Percentiles rank a stretch among this genome's conserved stretches.
Conservation (phyloP, 106 monocot species). For the Allium fistulosum region DNA sequence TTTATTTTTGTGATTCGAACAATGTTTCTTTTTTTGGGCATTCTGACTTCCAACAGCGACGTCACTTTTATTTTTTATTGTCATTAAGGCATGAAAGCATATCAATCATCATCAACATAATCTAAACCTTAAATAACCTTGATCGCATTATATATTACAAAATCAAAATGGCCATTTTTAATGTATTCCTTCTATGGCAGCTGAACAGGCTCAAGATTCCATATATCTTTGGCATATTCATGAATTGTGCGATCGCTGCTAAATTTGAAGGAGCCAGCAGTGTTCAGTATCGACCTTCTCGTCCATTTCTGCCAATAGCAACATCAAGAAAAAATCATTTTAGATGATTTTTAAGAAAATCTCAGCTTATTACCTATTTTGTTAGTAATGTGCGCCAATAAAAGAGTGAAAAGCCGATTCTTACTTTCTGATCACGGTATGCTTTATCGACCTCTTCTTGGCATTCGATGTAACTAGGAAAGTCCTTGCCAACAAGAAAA, state of each 20-base stretch:
- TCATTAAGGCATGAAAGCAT: no score
- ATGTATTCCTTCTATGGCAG: constrained; percentile 6
- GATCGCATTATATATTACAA: not conserved
- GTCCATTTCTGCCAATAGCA: constrained; percentile 68
- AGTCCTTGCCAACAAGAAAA: constrained; percentile 98
- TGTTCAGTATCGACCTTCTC: constrained; percentile 92
- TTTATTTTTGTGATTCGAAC: no score
- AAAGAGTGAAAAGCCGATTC: constrained; percentile 2
- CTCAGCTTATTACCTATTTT: no score
- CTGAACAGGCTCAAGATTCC: constrained; percentile 57
- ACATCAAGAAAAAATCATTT: no score
- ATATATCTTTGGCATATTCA: constrained; percentile 95
- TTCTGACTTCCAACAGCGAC: no score
- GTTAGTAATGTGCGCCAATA: no score
- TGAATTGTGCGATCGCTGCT: constrained; percentile 93
- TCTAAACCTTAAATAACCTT: no score
- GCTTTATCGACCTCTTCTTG: constrained; percentile 84
- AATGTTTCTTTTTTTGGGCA: no score
- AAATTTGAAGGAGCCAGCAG: constrained; percentile 84
- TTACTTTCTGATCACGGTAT: constrained; percentile 78
- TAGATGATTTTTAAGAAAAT: no score
- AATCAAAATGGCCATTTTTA: no score
- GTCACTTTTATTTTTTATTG: no score
- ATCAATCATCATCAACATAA: no score
- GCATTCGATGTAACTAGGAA: constrained; percentile 94